Base-by-base conservation (phyloP, 495 filamentous ascomycete genomes). In the Echria macrotheca region DNA sequence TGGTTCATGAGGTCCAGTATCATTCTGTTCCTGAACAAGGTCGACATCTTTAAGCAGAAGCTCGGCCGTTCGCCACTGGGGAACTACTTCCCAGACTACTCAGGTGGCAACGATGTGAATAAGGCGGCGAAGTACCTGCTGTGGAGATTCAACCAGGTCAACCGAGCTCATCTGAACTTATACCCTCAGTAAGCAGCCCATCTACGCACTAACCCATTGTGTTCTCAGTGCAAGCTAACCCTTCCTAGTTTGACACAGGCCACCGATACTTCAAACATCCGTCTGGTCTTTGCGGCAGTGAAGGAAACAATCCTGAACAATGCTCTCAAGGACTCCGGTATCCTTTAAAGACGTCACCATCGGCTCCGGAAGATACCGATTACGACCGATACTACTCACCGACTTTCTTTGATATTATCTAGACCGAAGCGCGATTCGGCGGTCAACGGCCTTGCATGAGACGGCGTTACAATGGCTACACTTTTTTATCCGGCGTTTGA, bases 1-100 rank as follows among this genome's bases (percentile, higher is more conserved):
- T 98, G 94, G 94, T 98, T 98, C 68, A 91, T 96, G 84, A 79
- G 93, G 50, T 96, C 93, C 19, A 96, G 89, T 67, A 98, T 98
- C 65, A 96, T 97, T 63, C 77, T 98, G 21, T 97, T 97, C 73
- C 75, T 98, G 42, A 96, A 96, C 72, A 98, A 98, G 68, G 94
- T 98, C 46, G 94, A 96, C 75, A 79, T 96, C 50, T 98, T 98
- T 80, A 89, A 90, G 60, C 80, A 85, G 59, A 98, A 97, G 65
- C 82, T 98, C 35, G 85, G 83, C 29, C 80, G 89, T 52, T 94
- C 88, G 33, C 89, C 94, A 0, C 69, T 98, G 40, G 84, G 82
- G 52, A 94, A 87, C 61, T 97, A 96, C 66, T 98, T 98, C 64
- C 93, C 93, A 0, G 93, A 98, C 67, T 98, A 98, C 62, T 93